Evolutionary conservation across 257 asterid species (phyloP).

Genomic region (Eucommia ulmoides): DNA sequence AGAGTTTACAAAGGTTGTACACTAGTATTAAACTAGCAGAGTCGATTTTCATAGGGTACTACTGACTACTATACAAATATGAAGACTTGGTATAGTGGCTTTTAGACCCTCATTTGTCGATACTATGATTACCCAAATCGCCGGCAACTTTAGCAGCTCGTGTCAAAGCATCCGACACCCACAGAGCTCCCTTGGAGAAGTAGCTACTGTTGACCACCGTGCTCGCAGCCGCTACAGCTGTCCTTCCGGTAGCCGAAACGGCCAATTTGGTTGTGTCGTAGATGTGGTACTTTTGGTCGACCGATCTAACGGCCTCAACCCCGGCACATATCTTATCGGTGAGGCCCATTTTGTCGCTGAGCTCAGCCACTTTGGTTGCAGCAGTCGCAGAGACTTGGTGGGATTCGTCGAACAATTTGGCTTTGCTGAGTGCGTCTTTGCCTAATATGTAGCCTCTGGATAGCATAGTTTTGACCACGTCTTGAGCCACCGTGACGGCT

Average conservation of each 20-base stretch:
- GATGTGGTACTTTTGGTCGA: constrained; percentile 57
- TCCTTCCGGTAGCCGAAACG: constrained; percentile 67
- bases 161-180: constrained; percentile 72
- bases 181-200: constrained; percentile 76
- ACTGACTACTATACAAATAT: too few species aligned
- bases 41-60: too few species aligned
- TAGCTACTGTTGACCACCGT: constrained; percentile 67
- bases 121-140: constrained; percentile 54
- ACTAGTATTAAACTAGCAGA: too few species aligned
- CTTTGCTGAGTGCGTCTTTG: constrained; percentile 68
- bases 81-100: too few species aligned
- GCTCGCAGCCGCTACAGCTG: constrained; percentile 66
- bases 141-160: constrained; percentile 75
- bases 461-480: constrained; percentile 71
- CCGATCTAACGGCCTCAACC: constrained; percentile 55
- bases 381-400: constrained; percentile 88
- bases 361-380: constrained; percentile 77
- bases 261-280: constrained; percentile 58
- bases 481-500: constrained; percentile 76
- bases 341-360: constrained; percentile 68
- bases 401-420: constrained; percentile 80
- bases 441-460: constrained; percentile 74
- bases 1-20: too few species aligned
- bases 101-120: constrained; percentile 26
- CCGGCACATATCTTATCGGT: constrained; percentile 74